Conservation (phyloP, 805 yeast species). For the Priceomyces castillae region DNA sequence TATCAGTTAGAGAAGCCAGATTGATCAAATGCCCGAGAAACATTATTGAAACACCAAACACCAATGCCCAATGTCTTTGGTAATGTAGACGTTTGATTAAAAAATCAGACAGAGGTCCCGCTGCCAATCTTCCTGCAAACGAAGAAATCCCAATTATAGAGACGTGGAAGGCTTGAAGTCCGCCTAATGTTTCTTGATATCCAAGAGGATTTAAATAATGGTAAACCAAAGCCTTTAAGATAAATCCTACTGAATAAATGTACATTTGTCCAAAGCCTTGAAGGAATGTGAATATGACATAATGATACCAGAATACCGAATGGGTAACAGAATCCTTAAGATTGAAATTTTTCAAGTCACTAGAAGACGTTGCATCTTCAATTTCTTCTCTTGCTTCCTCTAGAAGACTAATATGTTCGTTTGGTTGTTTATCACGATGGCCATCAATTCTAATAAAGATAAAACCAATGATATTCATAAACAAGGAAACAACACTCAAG, state of each 20-base stretch:
- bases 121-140: conserved; percentile 28
- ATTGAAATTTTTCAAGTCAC: conserved; percentile 15
- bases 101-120: conserved; percentile 32
- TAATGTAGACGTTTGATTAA: conserved; percentile 19
- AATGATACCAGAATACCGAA: conserved; percentile 33
- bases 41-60: conserved; percentile 28
- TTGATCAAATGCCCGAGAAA: conserved; percentile 26
- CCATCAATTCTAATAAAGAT: conserved; percentile 32
- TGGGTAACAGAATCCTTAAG: conserved; percentile 22
- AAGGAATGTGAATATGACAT: conserved; percentile 26
- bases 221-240: conserved; percentile 27
- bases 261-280: conserved; percentile 41
- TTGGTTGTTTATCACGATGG: conserved; percentile 12
- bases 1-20: conserved; percentile 13
- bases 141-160: conserved; percentile 29
- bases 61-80: conserved; percentile 34
- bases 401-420: conserved; percentile 5
- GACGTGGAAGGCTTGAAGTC: conserved; percentile 33
- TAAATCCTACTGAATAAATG: conserved; percentile 32
- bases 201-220: conserved; percentile 13
- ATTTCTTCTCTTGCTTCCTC: conserved; percentile 8
- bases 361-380: neutral
- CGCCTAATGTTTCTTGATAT: conserved; percentile 13
- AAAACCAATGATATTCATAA: conserved; percentile 26
- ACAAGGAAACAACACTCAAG: conserved; percentile 21